Evolutionary conservation across 1,284 basidiomycete genomes (phyloP), one percentile per base, ranked within the genome.

Genomic region (Sanghuangporus sanghuang): DNA sequence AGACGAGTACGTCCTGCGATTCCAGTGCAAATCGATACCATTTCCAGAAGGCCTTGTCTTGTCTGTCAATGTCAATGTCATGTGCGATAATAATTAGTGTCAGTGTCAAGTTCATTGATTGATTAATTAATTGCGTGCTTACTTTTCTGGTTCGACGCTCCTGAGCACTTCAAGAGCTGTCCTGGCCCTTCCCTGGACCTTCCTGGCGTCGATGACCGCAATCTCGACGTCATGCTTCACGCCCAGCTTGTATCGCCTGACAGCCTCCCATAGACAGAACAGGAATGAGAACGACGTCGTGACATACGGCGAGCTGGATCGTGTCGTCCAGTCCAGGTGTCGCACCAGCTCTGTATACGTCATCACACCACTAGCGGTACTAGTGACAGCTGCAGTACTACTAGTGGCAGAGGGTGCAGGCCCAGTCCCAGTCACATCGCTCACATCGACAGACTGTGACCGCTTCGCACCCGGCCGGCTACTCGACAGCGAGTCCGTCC

Each of bases 261-360:
- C 79, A 6, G 89, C 89, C 70, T 91, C 89, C 88, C 88, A 91
- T 40, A 91, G 79, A 12, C 88, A 85, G 89, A 89, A 91, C 39
- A 81, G 83, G 69, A 90, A 88, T 73, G 86, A 90, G 72, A 90
- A 90, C 1, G 89, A 89, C 1, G 87, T 81, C 2, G 89, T 87
- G 48, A 91, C 81, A 67, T 83, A 90, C 2, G 84, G 79, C 0
- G 89, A 91, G 18, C 81, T 77, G 1, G 82, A 76, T 62, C 85
- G 81, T n/a, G 85, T 88, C 18, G 85, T 87, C 86, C 86, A 89
- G 67, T 90, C 85, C 80, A 91, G 83, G 70, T 91, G 85, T 66
- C 75, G 77, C 48, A 79, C 81, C 49, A 87, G 85, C 69, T 90
- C 89, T 14, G 76, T 39, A 55, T 65, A 62, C 11, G 60, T 63